A percentile compares a stretch with the other conserved stretches of the same genome.
phyloP scores from a whole-genome alignment of 1,139 yeast species.

The Sugiyamaella japonica region DNA sequence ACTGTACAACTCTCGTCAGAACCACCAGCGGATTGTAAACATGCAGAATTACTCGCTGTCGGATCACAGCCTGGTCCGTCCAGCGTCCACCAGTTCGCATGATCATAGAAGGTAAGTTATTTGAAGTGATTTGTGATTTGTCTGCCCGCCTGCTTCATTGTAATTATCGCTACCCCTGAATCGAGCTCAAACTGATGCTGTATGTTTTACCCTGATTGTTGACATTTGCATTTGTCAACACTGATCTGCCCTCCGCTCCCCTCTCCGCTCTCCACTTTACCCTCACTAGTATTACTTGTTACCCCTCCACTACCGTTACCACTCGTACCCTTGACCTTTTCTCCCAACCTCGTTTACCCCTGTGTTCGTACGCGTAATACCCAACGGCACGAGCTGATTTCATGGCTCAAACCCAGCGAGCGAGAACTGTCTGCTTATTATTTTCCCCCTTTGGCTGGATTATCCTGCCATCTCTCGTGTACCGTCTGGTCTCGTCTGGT shows the following conservation, averaged over 20 bases:
- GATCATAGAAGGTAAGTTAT: slow-evolving; percentile 12
- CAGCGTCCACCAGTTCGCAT: slow-evolving; percentile 7
- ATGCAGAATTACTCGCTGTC: slow-evolving; percentile 17
- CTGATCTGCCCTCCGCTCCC: too few relatives aligned
- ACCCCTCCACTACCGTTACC: too few relatives aligned
- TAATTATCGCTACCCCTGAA: slow-evolving; percentile 6
- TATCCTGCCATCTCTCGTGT: too few relatives aligned
- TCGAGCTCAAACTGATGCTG: background rate
- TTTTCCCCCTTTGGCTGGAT: too few relatives aligned
- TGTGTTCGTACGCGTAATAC: background rate
- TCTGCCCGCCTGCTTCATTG: too few relatives aligned
- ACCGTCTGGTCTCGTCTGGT: too few relatives aligned
- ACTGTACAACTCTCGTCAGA: slow-evolving; percentile 2
- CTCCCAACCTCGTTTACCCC: background rate
- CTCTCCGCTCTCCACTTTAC: too few relatives aligned
- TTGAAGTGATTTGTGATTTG: too few relatives aligned
- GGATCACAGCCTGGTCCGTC: slow-evolving; percentile 17
- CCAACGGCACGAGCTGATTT: background rate
- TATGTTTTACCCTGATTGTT: background rate
- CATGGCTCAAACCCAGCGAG: too few relatives aligned
- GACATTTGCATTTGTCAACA: background rate
- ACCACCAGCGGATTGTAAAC: slow-evolving; percentile 18
- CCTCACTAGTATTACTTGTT: too few relatives aligned
- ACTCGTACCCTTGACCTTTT: background rate
- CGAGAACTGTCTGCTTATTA: too few relatives aligned